Base-by-base conservation (phyloP, 1,284 basidiomycete genomes). In the Tranzscheliella williamsii region DNA sequence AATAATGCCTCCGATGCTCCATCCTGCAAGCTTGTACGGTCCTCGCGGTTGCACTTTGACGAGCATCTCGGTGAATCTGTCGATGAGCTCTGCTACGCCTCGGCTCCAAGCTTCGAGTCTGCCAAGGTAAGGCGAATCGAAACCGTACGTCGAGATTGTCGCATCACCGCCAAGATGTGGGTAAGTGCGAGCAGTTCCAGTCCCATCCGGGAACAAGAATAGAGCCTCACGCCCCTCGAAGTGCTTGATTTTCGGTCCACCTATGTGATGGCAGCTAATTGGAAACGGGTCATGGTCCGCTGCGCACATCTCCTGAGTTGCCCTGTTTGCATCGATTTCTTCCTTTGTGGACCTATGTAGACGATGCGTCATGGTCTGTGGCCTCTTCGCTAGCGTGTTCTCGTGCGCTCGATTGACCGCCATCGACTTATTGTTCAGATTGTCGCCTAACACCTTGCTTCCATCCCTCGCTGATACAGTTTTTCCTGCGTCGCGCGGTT, bases 1-100 rank as follows among this genome's bases (percentile, higher is more conserved):
- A 35, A 64, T 42, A 20, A 64, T 26, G n/a, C 61, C 61, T 38
- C 61, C 61, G 26, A 64, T 64, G 43, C 61, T 64, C 61, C 61
- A 64, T 11, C 61, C 61, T 8, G 42, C 61, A 2, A 64, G 40
- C 24, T 39, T 42, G 38, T 53, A 58, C 7, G 61, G 61, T 18
- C 50, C 55, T 20, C 20, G 37, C 5, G 33, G 31, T 32, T 58
- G 61, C 2, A 51, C 49, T 4, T 27, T 29, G 40, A 34, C 17
- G 12, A 64, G 45, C 33, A 53, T 45, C 36, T 58, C 50, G 26
- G 54, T 37, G 38, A 47, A 64, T 4, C 38, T 39, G 26, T 58
- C 51, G 21, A 64, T 43, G 24, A 64, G 32, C n/a, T 64, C 49
- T 12, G 49, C 42, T 6, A 54, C 42, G n/a, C 61, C 55, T 29